phyloP scores from a whole-genome alignment of 495 filamentous ascomycete genomes.

The Lepraria neglecta region DNA sequence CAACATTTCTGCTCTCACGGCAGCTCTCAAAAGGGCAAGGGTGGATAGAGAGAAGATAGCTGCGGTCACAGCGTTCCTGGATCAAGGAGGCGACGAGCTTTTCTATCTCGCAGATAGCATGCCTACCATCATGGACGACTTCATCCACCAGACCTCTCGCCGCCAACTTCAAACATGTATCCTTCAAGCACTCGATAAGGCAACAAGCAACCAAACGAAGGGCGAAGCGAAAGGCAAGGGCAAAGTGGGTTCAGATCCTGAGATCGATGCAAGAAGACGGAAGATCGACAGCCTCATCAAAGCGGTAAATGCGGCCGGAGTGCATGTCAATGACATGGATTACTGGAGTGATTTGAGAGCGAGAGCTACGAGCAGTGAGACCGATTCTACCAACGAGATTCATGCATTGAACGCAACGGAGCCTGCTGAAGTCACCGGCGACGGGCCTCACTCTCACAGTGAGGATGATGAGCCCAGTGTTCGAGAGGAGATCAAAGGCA shows the following conservation, averaged over 20 bases:
- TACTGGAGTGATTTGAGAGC: slow-evolving; percentile 28
- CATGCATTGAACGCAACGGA: slow-evolving; percentile 21
- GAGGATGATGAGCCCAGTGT: slow-evolving; percentile 18
- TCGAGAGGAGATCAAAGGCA: slow-evolving; percentile 42
- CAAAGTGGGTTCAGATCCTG: slow-evolving; percentile 24
- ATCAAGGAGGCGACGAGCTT: slow-evolving; percentile 73
- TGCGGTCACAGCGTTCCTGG: slow-evolving; percentile 68
- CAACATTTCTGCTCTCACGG: slow-evolving; percentile 60
- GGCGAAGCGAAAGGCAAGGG: slow-evolving; percentile 23
- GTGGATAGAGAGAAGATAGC: slow-evolving; percentile 91
- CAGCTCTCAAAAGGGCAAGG: slow-evolving; percentile 54
- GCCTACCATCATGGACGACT: slow-evolving; percentile 73
- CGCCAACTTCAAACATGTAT: slow-evolving; percentile 66
- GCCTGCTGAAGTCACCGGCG: slow-evolving; percentile 3
- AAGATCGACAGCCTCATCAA: slow-evolving; percentile 41
- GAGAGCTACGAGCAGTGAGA: slow-evolving; percentile 19
- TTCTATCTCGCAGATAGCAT: slow-evolving; percentile 70
- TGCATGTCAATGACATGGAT: slow-evolving; percentile 31
- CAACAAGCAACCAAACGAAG: slow-evolving; percentile 32
- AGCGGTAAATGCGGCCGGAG: slow-evolving; percentile 33
- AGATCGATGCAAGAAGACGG: slow-evolving; percentile 32
- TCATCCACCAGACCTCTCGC: slow-evolving; percentile 85
- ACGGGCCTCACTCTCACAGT: slow-evolving; percentile 16
- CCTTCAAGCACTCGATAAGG: slow-evolving; percentile 53
- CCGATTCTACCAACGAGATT: slow-evolving; percentile 21